Evolutionary conservation across 768 basidiomycete genomes (phyloP), one percentile per base, ranked within the genome.

Genomic region (Goffeauzyma gilvescens): DNA sequence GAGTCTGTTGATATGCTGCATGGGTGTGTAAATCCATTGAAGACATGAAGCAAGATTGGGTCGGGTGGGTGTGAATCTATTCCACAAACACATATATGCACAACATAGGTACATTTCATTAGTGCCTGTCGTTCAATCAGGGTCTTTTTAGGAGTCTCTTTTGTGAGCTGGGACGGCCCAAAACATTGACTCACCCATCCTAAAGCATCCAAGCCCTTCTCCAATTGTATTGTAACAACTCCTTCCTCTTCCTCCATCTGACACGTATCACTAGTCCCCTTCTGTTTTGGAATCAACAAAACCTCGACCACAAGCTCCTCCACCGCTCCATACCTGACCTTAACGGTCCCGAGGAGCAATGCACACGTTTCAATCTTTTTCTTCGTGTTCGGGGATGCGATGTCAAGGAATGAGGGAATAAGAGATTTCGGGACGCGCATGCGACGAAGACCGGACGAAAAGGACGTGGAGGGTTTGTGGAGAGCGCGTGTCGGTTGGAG

Each of bases 21-120:
- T 89, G 86, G 2, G 85, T 89, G 53, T 93, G 86, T 17, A 93
- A 63, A 60, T 90, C 86, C 14, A 89, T 78, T 6, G 85, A 89
- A 5, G 85, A 87, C 81, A 90, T 85, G 67, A 93, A 93, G 62
- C 84, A 86, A 42, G 79, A 78, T 51, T 87, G 85, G 4, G 82
- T 79, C 1, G 85, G 85, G 59, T 89, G 85, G 0, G 83, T 87
- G 64, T 87, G 85, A 52, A 89, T 89, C 83, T 87, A 55, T n/a
- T 30, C n/a, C 28, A 30, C n/a, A n/a, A n/a, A n/a, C 20, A 9
- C 26, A 20, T 18, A 40, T 22, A 7, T 21, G 24, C 7, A 26
- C 17, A 22, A 22, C 12, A 22, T 18, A 41, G 18, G 27, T 15
- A 31, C n/a, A n/a, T n/a, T n/a, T n/a, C n/a, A n/a, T n/a, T n/a